Evolutionary conservation across 768 basidiomycete species (phyloP), one percentile per base, ranked within the genome.

Genomic region (Asterophora parasitica): DNA sequence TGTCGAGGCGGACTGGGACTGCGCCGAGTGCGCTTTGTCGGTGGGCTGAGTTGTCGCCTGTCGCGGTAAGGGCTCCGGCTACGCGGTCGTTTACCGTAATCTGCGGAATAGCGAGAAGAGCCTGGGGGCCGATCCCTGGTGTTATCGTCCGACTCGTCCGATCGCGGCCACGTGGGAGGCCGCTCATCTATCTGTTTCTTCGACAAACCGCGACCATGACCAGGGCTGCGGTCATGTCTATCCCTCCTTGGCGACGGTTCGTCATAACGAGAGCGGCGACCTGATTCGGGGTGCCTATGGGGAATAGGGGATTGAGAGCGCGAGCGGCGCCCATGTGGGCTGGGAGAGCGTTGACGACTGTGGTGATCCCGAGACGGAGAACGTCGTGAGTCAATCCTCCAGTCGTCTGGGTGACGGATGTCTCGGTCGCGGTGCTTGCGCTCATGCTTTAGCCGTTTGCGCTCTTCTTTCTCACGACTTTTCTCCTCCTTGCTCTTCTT

Each of bases 401-500:
- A 53, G 44, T 32, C 32, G 46, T 51, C 56, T 20, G 40, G 52
- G 16, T 52, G 52, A 34, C 56, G 58, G 26, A 61, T 65, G 26
- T 61, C 52, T 17, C 55, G 54, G 16, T 59, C 55, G 46, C 59
- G 62, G 26, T 52, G 62, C 53, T 66, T 72, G 41, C 59, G 70
- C 55, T 69, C 66, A 37, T 69, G 63, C 49, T 75, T 75, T 5
- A 69, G 54, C 31, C 70, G 63, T 58, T 65, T 74, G 28, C 67
- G 65, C 48, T 76, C 72, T 53, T 75, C 71, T 55, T 76, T 77
- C 50, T 72, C 71, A 31, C 62, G 62, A 53, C 72, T 76, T 58
- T 74, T 78, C 60, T 83, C 78, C 54, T 82, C 82, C 63, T 87
- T 85, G 49, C 83, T 82, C 61, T 85, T 85, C 70, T 88, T 87